A percentile compares a stretch with the other conserved stretches of the same genome.
Conservation (phyloP, 805 yeast genomes). For the Hanseniaspora lindneri region DNA sequence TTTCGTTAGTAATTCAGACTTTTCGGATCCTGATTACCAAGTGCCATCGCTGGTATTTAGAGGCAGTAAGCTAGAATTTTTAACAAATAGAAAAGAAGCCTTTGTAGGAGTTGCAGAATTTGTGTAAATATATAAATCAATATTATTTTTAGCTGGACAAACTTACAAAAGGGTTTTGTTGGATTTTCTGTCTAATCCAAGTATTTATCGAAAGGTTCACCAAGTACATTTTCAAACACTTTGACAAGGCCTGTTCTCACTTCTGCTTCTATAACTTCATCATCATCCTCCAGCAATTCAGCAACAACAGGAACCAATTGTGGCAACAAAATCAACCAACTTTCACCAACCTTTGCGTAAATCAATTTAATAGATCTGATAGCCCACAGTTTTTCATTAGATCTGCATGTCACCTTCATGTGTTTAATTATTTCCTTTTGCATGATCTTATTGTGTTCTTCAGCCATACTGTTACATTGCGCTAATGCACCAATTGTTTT, state of each 20-base stretch:
- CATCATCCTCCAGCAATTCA: conserved; percentile 89
- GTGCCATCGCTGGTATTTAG: conserved; percentile 10
- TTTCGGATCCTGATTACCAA: conserved; percentile 1
- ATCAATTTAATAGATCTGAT: conserved; percentile 65
- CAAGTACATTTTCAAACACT: conserved; percentile 81
- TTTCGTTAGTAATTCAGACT: neutral
- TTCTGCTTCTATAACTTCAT: conserved; percentile 82
- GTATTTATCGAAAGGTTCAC: conserved; percentile 86
- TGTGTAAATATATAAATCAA: neutral
- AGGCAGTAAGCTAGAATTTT: conserved; percentile 5
- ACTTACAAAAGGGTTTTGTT: neutral
- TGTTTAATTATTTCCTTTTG: conserved; percentile 52
- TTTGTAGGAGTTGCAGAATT: conserved; percentile 13
- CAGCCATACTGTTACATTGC: conserved; percentile 52
- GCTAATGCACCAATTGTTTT: conserved; percentile 70
- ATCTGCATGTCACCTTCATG: conserved; percentile 49
- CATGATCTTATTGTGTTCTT: conserved; percentile 62
- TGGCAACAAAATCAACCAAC: conserved; percentile 83
- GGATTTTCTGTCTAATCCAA: conserved; percentile 31
- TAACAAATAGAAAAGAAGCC: conserved; percentile 1
- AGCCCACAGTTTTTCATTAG: conserved; percentile 66
- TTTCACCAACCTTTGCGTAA: conserved; percentile 86
- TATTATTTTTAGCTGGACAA: neutral
- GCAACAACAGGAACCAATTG: conserved; percentile 93
- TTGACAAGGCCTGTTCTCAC: conserved; percentile 83